Evolutionary conservation across 164 flowering plant species (phyloP).

Genomic region (Sextonia rubra): DNA sequence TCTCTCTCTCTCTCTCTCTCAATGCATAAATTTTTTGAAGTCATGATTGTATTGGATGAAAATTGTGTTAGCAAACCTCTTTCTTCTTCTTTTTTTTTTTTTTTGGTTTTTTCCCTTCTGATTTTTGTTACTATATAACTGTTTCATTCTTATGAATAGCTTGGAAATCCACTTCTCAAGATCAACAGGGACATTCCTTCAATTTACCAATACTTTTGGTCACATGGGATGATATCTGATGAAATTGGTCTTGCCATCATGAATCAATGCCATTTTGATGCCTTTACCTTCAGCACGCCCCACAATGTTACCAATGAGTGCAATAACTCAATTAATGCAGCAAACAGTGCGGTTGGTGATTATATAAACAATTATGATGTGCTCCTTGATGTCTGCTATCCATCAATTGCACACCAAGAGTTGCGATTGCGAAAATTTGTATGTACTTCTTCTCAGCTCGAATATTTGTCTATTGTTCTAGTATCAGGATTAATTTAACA

Average conservation of each 20-base stretch:
- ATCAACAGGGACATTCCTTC: slow-evolving; percentile 70
- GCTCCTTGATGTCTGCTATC: slow-evolving; percentile 86
- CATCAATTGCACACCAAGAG: slow-evolving; percentile 86
- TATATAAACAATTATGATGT: slow-evolving; percentile 76
- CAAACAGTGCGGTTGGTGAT: slow-evolving; percentile 55
- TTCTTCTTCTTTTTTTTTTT: too few species aligned
- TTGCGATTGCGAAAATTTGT: slow-evolving; percentile 71
- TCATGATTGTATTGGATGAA: neutral
- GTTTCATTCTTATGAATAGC: slow-evolving; percentile 30
- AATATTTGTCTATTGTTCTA: neutral
- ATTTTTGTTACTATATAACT: neutral
- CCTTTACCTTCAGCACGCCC: slow-evolving; percentile 48
- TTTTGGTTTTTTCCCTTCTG: neutral
- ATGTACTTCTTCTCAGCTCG: neutral
- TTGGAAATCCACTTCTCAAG: slow-evolving; percentile 90
- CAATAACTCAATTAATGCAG: slow-evolving; percentile 42
- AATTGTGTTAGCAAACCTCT: neutral
- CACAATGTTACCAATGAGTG: slow-evolving; percentile 58
- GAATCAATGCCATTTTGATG: slow-evolving; percentile 76
- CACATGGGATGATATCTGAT: slow-evolving; percentile 97
- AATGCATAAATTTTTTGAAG: too few species aligned
- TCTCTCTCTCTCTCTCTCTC: neutral
- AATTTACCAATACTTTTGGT: slow-evolving; percentile 84
- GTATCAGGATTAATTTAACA: neutral
- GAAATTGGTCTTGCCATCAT: slow-evolving; percentile 73